Evolutionary conservation across 208 protist species (phyloP), one percentile per base, ranked within the genome.

Genomic region (Leishmania turanica): DNA sequence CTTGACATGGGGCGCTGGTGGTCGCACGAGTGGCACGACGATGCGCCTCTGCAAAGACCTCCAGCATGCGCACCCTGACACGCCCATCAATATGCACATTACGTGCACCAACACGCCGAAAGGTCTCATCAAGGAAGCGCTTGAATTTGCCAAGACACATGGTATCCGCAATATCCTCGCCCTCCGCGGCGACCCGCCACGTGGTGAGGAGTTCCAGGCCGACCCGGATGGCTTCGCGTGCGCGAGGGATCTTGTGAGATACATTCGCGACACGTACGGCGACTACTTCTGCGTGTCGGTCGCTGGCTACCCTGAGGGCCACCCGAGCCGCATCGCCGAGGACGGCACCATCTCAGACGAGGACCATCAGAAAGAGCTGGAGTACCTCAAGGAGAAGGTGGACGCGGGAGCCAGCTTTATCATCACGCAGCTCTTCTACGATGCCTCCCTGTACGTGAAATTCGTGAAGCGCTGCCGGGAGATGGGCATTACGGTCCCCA

Each of bases 381-480:
- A 84, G 27, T 92, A 99, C 81, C 91, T 99, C 17, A 99, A 99
- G 84, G 89, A 90, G 34, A 99, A 99, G 86, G 95, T 99, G 42
- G 98, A 99, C 78, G 98, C 98, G 9, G 98, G 99, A 11, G 99
- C 98, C 21, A 94, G 98, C 80, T 68, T 99, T 60, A 96, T 99
- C 88, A 96, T 99, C 80, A 99, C 98, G 11, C 98, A 99, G 90
- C 87, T 99, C 19, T 99, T 99, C 81, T 99, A 99, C 85, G 98
- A 99, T 75, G 85, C 91, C 13, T 73, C 93, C 68, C 75, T 96
- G 24, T 99, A 99, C 85, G 87, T 98, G 49, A 80, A 93, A 21
- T 99, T 98, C 81, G 91, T 97, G 19, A 84, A 89, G 37, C 79
- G 95, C 31, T 99, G 97, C 80, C 89, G 95, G 21, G 88, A 88